A percentile compares a stretch with the other conserved stretches of the same genome.
These are phyloP conservation scores for Elsinoe batatas DNA, from an alignment of 2,329 filamentous ascomycete genomes.

Conservation along the genomic window DNA sequence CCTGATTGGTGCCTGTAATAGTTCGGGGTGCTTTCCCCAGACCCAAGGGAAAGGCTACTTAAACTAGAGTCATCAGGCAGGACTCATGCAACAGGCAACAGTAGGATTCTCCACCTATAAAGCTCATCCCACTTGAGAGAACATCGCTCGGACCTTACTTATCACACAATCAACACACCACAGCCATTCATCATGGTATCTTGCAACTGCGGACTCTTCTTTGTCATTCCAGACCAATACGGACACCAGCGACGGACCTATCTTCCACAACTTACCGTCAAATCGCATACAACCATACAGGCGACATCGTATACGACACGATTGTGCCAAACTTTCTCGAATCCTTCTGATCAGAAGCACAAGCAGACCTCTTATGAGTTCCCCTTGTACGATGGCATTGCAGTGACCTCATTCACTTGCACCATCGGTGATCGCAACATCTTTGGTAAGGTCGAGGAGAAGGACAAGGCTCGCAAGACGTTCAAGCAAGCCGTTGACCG, in stretches of 20 bases:
- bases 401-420: conserved; percentile 58
- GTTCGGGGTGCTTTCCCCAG: not conserved
- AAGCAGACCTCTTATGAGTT: conserved; percentile 56
- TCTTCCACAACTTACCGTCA: conserved; percentile 49
- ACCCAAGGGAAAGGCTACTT: not conserved
- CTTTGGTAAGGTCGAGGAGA: conserved; percentile 57
- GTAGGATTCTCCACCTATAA: not conserved
- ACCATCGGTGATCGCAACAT: conserved; percentile 51
- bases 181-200: conserved; percentile 15
- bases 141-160: not conserved
- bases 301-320: conserved; percentile 44
- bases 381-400: conserved; percentile 62
- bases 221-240: conserved; percentile 8
- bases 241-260: conserved; percentile 27
- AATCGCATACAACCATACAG: conserved; percentile 52
- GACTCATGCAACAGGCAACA: not conserved
- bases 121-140: not conserved
- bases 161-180: not conserved
- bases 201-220: conserved; percentile 25
- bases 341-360: conserved; percentile 41
- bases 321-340: conserved; percentile 52
- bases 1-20: not conserved
- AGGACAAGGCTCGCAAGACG: conserved; percentile 48
- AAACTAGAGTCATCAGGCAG: not conserved
- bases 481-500: conserved; percentile 50